Conservation (phyloP, 176 grass and related monocot species). For the Eragrostis curvula region DNA sequence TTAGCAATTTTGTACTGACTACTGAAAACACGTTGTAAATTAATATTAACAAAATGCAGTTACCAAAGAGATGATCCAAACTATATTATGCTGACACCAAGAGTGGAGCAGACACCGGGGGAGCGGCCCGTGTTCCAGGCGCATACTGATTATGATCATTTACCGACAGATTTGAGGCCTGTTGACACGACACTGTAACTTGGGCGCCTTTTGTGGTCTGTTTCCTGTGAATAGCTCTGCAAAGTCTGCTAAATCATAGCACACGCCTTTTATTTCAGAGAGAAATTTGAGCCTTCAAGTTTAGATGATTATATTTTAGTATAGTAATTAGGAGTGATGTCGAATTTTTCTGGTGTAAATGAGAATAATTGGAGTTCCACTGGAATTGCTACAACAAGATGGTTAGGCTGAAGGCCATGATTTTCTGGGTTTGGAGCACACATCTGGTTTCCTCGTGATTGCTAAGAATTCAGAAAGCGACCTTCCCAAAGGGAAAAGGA, state of each 20-base stretch:
- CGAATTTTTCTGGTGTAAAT: too few relatives aligned
- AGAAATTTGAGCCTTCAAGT: too few relatives aligned
- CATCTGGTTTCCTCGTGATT: too few relatives aligned
- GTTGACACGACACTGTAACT: slow-evolving; percentile 66
- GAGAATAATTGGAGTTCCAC: too few relatives aligned
- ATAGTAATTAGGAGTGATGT: too few relatives aligned
- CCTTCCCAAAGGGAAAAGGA: too few relatives aligned
- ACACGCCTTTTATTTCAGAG: background rate
- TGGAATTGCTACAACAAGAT: too few relatives aligned
- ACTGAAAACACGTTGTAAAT: background rate
- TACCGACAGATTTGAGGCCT: slow-evolving; percentile 80
- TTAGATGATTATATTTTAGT: too few relatives aligned
- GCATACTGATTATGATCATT: slow-evolving; percentile 70
- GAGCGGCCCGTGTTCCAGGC: slow-evolving; percentile 74
- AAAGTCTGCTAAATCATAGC: background rate
- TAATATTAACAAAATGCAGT: slow-evolving; percentile 50
- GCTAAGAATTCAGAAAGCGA: too few relatives aligned
- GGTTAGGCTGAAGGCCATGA: too few relatives aligned
- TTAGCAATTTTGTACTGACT: background rate
- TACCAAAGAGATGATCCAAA: slow-evolving; percentile 87
- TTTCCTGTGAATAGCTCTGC: background rate
- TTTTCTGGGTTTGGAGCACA: too few relatives aligned
- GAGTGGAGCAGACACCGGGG: slow-evolving; percentile 66
- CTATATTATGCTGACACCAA: slow-evolving; percentile 90
- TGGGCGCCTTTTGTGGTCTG: background rate